phyloP scores from a whole-genome alignment of 352 stramenopile species.

The Globisporangium spiculum region DNA sequence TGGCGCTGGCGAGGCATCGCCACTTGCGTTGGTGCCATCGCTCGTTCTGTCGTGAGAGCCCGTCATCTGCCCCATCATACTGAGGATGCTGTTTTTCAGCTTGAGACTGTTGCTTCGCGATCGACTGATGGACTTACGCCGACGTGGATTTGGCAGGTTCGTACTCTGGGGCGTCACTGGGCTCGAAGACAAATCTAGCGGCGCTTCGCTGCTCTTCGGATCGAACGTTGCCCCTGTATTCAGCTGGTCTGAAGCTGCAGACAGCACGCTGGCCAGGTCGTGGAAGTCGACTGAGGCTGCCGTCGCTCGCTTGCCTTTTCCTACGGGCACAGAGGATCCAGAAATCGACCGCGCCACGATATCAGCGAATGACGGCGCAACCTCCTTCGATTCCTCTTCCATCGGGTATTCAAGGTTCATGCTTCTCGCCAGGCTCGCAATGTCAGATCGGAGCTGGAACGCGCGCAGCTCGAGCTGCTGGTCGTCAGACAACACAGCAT shows the following conservation, averaged over 20 bases:
- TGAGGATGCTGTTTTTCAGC: conserved; percentile 54
- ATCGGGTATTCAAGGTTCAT: conserved; percentile 77
- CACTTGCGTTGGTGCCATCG: neutral
- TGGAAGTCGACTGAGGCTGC: conserved; percentile 44
- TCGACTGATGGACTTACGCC: conserved; percentile 56
- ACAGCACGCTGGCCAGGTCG: conserved; percentile 37
- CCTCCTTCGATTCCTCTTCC: conserved; percentile 19
- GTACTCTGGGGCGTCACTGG: conserved; percentile 6
- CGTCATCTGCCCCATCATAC: conserved; percentile 62
- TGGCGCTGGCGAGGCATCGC: neutral
- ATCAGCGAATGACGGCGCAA: neutral
- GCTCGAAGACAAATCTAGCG: conserved; percentile 10
- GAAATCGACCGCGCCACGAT: conserved; percentile 13
- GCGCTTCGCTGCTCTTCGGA: neutral
- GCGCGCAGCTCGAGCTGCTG: conserved; percentile 65
- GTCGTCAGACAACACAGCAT: conserved; percentile 51
- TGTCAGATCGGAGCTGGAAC: conserved; percentile 66
- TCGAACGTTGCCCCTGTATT: neutral
- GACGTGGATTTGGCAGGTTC: conserved; percentile 40
- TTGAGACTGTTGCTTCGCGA: conserved; percentile 65
- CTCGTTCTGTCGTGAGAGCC: conserved; percentile 30
- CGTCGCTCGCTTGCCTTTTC: conserved; percentile 16
- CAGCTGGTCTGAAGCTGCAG: conserved; percentile 15
- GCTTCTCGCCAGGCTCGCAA: conserved; percentile 60
- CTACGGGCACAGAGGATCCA: neutral